phyloP scores from a whole-genome alignment of 139 green algal genomes.

The Ettlia oleoabundans region DNA sequence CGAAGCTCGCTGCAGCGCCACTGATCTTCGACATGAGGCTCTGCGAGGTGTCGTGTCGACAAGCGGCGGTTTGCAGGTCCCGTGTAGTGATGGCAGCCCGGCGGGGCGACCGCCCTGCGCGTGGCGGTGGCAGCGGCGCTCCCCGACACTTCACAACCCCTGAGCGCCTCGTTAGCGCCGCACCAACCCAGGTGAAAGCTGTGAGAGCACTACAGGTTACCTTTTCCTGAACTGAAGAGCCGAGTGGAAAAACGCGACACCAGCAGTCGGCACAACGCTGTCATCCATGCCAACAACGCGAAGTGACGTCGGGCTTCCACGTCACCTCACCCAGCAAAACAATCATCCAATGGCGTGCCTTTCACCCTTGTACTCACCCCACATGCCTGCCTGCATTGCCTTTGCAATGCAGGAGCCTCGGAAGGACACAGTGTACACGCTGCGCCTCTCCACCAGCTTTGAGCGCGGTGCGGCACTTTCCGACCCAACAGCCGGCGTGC shows the following conservation, averaged over 20 bases:
- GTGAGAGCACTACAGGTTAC: too few species aligned
- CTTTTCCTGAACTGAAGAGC: neutral
- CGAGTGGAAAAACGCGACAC: neutral
- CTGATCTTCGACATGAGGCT: neutral
- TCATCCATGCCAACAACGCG: too few species aligned
- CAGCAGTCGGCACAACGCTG: too few species aligned
- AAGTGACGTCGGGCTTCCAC: too few species aligned
- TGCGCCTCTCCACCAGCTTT: constrained; percentile 64
- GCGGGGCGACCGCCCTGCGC: neutral
- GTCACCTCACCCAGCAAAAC: too few species aligned
- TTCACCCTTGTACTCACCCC: neutral
- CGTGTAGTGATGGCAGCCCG: neutral
- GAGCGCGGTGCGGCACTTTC: constrained; percentile 55
- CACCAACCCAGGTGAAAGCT: neutral
- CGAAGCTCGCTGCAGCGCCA: neutral
- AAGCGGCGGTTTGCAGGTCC: neutral
- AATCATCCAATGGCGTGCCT: too few species aligned
- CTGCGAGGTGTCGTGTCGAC: neutral
- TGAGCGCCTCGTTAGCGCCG: constrained; percentile 6
- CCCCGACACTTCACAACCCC: neutral
- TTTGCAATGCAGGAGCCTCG: neutral
- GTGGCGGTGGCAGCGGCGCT: neutral
- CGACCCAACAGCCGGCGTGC: constrained; percentile 54
- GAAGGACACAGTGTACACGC: constrained; percentile 67
- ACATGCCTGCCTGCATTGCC: neutral